Percentiles rank a stretch among this genome's conserved stretches.
Conservation (phyloP, 495 filamentous ascomycete genomes). For the Lophium mytilinum region DNA sequence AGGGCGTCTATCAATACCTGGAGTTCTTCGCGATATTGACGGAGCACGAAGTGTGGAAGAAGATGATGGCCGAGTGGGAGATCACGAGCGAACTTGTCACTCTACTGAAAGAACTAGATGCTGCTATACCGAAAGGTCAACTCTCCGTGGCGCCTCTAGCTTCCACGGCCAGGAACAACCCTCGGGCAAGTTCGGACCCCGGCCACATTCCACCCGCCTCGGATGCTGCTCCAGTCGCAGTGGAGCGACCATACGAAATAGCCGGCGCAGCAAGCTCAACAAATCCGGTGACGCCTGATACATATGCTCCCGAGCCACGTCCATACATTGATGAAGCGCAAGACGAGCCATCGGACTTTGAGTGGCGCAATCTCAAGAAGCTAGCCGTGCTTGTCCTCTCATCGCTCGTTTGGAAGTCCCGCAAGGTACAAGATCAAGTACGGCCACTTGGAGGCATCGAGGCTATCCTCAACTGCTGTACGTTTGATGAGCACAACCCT, state of each 20-base stretch:
- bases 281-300: constrained; percentile 23
- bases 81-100: constrained; percentile 75
- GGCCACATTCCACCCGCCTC: constrained; percentile 17
- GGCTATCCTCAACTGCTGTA: constrained; percentile 75
- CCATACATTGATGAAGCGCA: constrained; percentile 49
- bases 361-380: constrained; percentile 90
- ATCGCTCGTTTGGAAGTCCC: constrained; percentile 71
- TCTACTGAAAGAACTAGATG: constrained; percentile 76
- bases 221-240: constrained; percentile 23
- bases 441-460: constrained; percentile 73
- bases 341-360: constrained; percentile 81
- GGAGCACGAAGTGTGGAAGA: constrained; percentile 48
- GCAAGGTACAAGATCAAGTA: constrained; percentile 77
- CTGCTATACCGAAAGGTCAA: constrained; percentile 68
- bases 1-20: constrained; percentile 85
- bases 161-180: constrained; percentile 2
- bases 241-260: constrained; percentile 34
- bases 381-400: constrained; percentile 81
- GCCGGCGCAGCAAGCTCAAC: background rate
- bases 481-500: constrained; percentile 78
- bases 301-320: constrained; percentile 35
- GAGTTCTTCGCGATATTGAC: constrained; percentile 90
- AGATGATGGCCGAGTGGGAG: constrained; percentile 79
- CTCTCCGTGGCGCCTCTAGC: constrained; percentile 39
- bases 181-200: constrained; percentile 15